Evolutionary conservation across 2,329 filamentous ascomycete species (phyloP).

Genomic region (Diplodia mutila): DNA sequence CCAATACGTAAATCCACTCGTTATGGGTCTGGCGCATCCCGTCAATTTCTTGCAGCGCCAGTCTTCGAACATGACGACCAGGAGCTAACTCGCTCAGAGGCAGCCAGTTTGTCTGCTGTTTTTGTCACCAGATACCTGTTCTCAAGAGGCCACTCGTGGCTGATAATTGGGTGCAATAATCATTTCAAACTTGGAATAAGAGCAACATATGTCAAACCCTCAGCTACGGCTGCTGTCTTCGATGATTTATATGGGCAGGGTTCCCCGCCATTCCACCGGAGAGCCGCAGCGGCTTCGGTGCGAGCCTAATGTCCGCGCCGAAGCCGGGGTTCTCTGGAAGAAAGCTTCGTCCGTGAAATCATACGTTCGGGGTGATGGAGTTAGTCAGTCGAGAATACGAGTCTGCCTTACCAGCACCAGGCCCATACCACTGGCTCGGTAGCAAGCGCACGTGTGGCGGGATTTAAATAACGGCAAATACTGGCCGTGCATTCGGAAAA

Average conservation of each 20-base stretch:
- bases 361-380: not conserved
- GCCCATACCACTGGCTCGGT: not conserved
- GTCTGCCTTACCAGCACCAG: not conserved
- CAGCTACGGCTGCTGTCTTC: not conserved
- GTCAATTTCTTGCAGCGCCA: too few species aligned
- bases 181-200: not conserved
- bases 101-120: too few species aligned
- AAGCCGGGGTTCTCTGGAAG: not conserved
- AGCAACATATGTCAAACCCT: not conserved
- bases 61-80: too few species aligned
- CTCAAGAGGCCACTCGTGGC: not conserved
- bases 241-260: not conserved
- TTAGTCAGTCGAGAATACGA: not conserved
- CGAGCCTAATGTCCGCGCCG: not conserved
- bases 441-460: not conserved
- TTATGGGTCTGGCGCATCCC: too few species aligned
- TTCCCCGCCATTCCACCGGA: not conserved
- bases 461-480: not conserved
- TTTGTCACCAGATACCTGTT: too few species aligned
- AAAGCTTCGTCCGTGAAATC: not conserved
- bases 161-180: not conserved
- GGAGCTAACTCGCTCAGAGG: too few species aligned
- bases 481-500: too few species aligned
- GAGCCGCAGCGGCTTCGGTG: not conserved
- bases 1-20: too few species aligned